Base-by-base conservation (phyloP, 1,284 basidiomycete species). In the Apiotrichum siamense region DNA sequence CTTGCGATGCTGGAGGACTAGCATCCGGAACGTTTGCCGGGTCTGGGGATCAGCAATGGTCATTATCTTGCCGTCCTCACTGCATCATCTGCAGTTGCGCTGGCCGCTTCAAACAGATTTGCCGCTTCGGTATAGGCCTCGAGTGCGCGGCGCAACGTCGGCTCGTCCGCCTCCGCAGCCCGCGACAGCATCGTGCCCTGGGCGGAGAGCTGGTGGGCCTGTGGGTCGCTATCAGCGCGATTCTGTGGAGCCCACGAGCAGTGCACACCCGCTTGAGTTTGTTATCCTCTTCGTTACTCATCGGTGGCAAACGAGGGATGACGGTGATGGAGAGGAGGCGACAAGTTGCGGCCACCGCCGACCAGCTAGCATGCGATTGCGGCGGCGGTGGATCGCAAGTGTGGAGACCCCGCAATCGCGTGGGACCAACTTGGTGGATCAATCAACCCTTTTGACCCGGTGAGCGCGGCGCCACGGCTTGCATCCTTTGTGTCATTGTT, bases 181-280 rank as follows among this genome's bases (percentile, higher is more conserved):
- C 53, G 57, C 20, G 63, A 52, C 4, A 70, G 56, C 17, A 51
- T 39, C 1, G 62, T 61, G 3, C 67, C 72, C 48, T 69, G 55
- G 4, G 67, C 62, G 0, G 69, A 70, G 23, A 74, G 61, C 15
- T 65, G 58, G 48, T 74, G 71, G 24, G 72, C 72, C 65, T 72
- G 55, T 32, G 47, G 38, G 44, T 49, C 43, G 32, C 13, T 41
- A 50, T 51, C 24, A 51, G 42, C 27, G n/a, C n/a, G n/a, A n/a
- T n/a, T 7, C 4, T 11, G 42, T n/a, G 25, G 20, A 29, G 20
- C 15, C 15, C 12, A 44, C 32, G 7, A 2, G 15, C 7, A 36
- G 9, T 2, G 45, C 49, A n/a, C 24, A 59, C 61, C 23, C 57
- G 43, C 23, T 57, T 50, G n/a, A 62, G 51, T 10, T 47, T 37